Evolutionary conservation across 345 rosid genomes (phyloP).

Genomic region (Alliaria petiolata): DNA sequence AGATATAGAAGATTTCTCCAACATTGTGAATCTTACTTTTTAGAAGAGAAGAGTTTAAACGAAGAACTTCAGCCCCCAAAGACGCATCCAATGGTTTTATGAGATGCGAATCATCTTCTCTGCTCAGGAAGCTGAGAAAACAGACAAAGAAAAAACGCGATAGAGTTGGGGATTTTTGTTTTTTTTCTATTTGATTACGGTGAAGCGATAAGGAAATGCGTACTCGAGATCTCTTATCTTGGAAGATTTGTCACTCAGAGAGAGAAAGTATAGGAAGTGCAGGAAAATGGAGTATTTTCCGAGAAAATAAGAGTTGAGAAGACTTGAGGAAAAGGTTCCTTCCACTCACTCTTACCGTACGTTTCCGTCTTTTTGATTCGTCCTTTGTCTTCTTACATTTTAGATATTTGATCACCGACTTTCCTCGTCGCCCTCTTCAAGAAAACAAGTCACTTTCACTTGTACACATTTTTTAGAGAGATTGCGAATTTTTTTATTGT

Average conservation of each 20-base stretch:
- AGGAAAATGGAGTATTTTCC: background rate
- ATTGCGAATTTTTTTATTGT: too few species aligned
- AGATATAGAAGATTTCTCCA: background rate
- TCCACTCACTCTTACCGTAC: background rate
- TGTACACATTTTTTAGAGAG: too few species aligned
- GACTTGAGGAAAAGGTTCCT: background rate
- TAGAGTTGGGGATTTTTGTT: conserved; percentile 12
- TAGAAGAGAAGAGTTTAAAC: background rate
- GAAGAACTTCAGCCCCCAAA: background rate
- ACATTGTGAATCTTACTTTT: background rate
- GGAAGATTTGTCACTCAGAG: conserved; percentile 5
- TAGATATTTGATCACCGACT: background rate
- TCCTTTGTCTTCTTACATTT: background rate
- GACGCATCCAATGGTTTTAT: background rate
- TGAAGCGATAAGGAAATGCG: conserved; percentile 25
- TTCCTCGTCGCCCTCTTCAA: too few species aligned
- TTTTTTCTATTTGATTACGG: conserved; percentile 3
- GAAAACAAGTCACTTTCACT: too few species aligned
- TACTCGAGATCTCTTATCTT: conserved; percentile 44
- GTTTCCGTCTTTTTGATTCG: background rate
- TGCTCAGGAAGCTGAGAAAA: background rate
- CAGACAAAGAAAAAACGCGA: background rate
- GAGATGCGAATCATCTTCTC: background rate
- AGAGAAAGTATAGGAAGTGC: background rate
- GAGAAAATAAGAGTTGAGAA: background rate